Base-by-base conservation (phyloP, 2,329 filamentous ascomycete genomes). In the Fusarium avenaceum region DNA sequence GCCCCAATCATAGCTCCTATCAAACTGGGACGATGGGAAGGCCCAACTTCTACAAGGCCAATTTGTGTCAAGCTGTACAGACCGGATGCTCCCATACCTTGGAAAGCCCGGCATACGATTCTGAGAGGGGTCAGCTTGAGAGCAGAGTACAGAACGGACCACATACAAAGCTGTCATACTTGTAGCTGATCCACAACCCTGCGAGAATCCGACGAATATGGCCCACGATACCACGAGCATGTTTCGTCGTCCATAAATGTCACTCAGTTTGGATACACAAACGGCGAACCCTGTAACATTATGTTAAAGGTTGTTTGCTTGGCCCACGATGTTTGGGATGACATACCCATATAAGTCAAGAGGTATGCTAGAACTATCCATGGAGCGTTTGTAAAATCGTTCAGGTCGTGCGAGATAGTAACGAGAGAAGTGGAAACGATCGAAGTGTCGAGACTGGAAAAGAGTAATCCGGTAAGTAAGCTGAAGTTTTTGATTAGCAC, bases 31-130 rank as follows among this genome's bases (percentile, higher is more conserved):
- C 81, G 82, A 65, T 85, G 78, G 4, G 80, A 80, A 14, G 85
- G 86, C 0, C 86, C 85, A 50, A 89, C 80, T 64, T 89, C 86
- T 28, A 87, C 80, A 2, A 89, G 79, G 14, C 83, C 82, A 52
- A 88, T 85, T 57, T 89, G 85, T 2, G 85, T 84, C 42, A 89
- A 76, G 65, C 86, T 88, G 74, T 89, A 90, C 24, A 90, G 77
- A 0, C 87, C 87, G 10, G 88, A 87, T 3, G 86, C 88, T 1
- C 88, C 87, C 43, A 89, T 82, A 6, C 87, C 87, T 58, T 89
- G 87, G 15, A 89, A 83, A 1, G 85, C 85, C 20, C 87, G 84
- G 58, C 82, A 89, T 15, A 86, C 71, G 47, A 90, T 89, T 2
- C 87, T 89, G 53, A 24, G 43, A 20, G 57, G 6, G 46, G 61